Evolutionary conservation across 805 yeast species (phyloP), one percentile per base, ranked within the genome.

Genomic region (Lachancea cidri): DNA sequence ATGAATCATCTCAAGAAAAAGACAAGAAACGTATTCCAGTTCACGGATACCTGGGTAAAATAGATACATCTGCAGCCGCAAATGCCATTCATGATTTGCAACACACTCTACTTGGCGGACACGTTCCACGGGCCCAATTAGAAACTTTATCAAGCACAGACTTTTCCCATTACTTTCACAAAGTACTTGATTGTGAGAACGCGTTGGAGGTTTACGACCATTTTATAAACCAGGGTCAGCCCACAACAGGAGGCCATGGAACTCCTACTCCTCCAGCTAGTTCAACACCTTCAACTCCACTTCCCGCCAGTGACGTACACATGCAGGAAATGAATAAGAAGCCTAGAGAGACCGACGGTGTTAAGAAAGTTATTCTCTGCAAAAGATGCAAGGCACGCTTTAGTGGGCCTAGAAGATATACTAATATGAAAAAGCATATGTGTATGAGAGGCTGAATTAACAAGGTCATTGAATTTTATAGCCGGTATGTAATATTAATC

Each of bases 111-210:
- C 45, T 61, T 9, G 66, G 66, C 17, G 62, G 62, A 6, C 59
- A 57, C 36, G 64, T 61, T 7, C 66, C 66, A 16, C 49, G 46
- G 35, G 46, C 50, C 18, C 62, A 59, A 41, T 32, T 61, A 33
- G 66, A 61, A 34, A 48, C 62, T 2, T 42, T 61, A 5, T 58
- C 64, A 0, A 54, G 64, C 38, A 50, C 54, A 24, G 64, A 61
- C 39, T 61, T 61, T 49, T 62, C 64, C 4, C 58, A 57, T 16
- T 57, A 54, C 38, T 61, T 61, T 43, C 58, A 58, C 31, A 57
- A 51, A 25, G 20, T 35, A 14, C 35, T 60, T 16, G 58, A 58
- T 17, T 60, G 61, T 33, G 58, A 57, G 20, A 45, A 53, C 31
- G 58, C 62, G 2, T 30, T 56, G n/a, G 54, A 54, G 29, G 49